phyloP scores from a whole-genome alignment of 2,329 filamentous ascomycete species.

The Aureobasidium sp. region DNA sequence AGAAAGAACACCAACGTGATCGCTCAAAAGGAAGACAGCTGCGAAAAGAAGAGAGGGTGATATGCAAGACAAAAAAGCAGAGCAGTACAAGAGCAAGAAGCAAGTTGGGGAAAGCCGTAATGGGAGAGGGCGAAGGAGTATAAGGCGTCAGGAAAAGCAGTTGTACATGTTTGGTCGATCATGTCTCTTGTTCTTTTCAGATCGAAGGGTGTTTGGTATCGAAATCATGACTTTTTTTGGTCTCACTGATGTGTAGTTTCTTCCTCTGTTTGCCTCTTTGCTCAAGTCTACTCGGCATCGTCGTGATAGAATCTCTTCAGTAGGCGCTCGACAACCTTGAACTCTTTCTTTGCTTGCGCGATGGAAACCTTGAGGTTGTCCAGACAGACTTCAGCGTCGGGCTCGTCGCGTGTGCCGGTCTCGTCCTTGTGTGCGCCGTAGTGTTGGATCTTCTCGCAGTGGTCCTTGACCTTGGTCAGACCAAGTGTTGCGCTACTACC shows the following conservation, averaged over 20 bases:
- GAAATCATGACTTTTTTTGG: conserved; percentile 6
- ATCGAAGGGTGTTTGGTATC: background rate
- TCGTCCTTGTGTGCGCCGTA: conserved; percentile 78
- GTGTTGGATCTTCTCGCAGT: conserved; percentile 94
- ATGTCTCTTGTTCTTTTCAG: background rate
- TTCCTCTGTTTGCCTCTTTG: background rate
- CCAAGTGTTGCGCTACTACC: conserved; percentile 93
- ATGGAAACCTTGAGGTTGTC: conserved; percentile 64
- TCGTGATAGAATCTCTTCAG: conserved; percentile 66
- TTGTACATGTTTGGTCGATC: background rate
- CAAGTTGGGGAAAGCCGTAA: background rate
- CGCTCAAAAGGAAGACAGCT: background rate
- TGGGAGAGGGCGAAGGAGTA: background rate
- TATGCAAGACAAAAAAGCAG: background rate
- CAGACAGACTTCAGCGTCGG: conserved; percentile 61
- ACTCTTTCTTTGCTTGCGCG: conserved; percentile 66
- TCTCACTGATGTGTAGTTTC: background rate
- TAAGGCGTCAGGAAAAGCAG: background rate
- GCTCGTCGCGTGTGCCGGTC: conserved; percentile 59
- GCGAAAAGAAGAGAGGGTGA: background rate
- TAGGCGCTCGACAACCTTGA: conserved; percentile 61
- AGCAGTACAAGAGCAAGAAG: background rate
- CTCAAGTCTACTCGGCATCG: conserved; percentile 35
- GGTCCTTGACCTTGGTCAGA: conserved; percentile 81
- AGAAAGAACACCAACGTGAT: background rate